Conservation (phyloP, 2,329 filamentous ascomycete genomes). For the Hypoxylon sp. region DNA sequence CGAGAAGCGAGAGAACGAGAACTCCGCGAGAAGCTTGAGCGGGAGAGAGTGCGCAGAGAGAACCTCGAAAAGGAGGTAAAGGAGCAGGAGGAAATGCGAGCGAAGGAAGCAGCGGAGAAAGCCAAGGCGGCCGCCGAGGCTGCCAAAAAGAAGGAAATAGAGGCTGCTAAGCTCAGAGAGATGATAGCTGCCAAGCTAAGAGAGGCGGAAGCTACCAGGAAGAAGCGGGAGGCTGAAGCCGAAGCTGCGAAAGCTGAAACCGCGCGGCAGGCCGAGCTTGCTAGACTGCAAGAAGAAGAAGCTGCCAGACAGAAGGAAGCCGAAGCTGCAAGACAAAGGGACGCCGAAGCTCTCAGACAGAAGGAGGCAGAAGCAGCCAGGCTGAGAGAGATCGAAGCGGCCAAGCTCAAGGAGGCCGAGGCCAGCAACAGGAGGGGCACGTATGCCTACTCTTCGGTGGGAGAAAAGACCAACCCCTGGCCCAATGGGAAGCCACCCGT, state of each 20-base stretch:
- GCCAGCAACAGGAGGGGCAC: slow-evolving; percentile 55
- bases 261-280: neutral
- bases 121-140: slow-evolving; percentile 46
- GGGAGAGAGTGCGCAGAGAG: slow-evolving; percentile 57
- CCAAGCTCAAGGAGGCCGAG: slow-evolving; percentile 43
- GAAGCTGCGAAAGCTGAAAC: neutral
- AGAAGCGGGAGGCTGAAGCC: neutral
- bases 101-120: slow-evolving; percentile 41
- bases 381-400: slow-evolving; percentile 28
- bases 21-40: slow-evolving; percentile 42
- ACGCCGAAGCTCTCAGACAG: slow-evolving; percentile 43
- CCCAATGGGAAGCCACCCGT: slow-evolving; percentile 64
- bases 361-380: slow-evolving; percentile 45
- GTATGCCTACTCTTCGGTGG: slow-evolving; percentile 71
- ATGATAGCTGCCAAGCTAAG: slow-evolving; percentile 29
- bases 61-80: slow-evolving; percentile 53
- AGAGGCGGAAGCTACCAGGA: slow-evolving; percentile 27
- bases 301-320: neutral
- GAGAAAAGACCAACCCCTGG: slow-evolving; percentile 75
- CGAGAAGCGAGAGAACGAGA: slow-evolving; percentile 49
- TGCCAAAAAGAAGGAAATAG: slow-evolving; percentile 46
- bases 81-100: slow-evolving; percentile 49
- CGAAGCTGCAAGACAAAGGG: neutral
- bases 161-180: slow-evolving; percentile 40
- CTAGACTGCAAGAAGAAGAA: neutral